A percentile compares a stretch with the other conserved stretches of the same genome.
phyloP scores from a whole-genome alignment of 2,329 filamentous ascomycete species.

The Microdochium bolleyi region DNA sequence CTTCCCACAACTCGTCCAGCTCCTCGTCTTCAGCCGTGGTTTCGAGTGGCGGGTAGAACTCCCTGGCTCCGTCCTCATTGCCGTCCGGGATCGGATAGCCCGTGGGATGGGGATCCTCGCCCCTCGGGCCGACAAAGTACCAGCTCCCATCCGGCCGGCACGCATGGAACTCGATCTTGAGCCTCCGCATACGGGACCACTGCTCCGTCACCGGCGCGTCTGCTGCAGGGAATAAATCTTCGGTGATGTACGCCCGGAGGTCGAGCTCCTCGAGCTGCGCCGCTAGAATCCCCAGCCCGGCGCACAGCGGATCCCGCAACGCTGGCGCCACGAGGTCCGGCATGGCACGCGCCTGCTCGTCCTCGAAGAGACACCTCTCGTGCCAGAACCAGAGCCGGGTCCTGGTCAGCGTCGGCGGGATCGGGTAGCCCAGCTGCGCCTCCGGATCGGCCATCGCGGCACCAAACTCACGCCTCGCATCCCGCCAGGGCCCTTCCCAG shows the following conservation, averaged over 20 bases:
- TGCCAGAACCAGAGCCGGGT: constrained; percentile 8
- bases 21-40: constrained; percentile 7
- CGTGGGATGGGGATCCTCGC: constrained; percentile 10
- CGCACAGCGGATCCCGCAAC: constrained; percentile 6
- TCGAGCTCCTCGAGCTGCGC: constrained; percentile 9
- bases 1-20: constrained; percentile 3
- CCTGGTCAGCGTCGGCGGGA: constrained; percentile 8
- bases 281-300: constrained; percentile 10
- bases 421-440: constrained; percentile 5
- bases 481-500: constrained; percentile 16
- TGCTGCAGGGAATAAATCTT: constrained; percentile 7
- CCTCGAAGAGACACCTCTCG: not conserved
- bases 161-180: constrained; percentile 11
- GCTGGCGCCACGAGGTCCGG: constrained; percentile 10
- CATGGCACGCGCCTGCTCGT: constrained; percentile 6
- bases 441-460: constrained; percentile 6
- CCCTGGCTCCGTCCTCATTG: constrained; percentile 4
- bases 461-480: constrained; percentile 16
- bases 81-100: too few species aligned
- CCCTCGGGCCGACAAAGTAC: constrained; percentile 14
- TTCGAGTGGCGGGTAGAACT: constrained; percentile 10
- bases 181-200: constrained; percentile 11
- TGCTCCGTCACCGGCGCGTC: constrained; percentile 3
- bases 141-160: constrained; percentile 11
- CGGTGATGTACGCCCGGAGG: constrained; percentile 10